Evolutionary conservation across 306 rosid species (phyloP).

Genomic region (Cotoneaster glaucophyllus): DNA sequence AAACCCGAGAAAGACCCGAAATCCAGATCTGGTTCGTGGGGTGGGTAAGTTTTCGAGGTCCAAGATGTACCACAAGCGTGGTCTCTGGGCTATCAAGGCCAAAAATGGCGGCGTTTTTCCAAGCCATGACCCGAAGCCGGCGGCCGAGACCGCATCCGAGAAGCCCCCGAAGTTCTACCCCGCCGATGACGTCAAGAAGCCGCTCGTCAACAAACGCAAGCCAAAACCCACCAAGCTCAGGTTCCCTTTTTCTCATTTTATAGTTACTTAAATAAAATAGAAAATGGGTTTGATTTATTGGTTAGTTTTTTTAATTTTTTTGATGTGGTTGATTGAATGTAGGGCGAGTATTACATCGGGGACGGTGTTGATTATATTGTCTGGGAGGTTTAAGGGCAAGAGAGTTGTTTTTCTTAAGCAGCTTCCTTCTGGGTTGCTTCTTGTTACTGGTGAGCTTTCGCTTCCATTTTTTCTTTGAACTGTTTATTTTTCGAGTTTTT

Average conservation of each 20-base stretch:
- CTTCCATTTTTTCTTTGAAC: not conserved
- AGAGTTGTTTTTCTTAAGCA: constrained; percentile 35
- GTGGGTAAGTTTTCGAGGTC: constrained; percentile 34
- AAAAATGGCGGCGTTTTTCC: constrained; percentile 35
- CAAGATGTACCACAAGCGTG: constrained; percentile 34
- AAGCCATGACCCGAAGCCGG: constrained; percentile 25
- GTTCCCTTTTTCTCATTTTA: not conserved
- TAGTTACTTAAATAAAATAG: rapidly evolving
- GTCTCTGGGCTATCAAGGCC: constrained; percentile 41
- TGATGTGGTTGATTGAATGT: not conserved
- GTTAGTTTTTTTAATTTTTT: not conserved
- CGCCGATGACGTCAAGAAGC: constrained; percentile 33
- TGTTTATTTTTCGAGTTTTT: not conserved
- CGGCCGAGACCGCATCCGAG: constrained; percentile 5
- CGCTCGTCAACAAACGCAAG: constrained; percentile 28
- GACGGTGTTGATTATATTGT: constrained; percentile 30
- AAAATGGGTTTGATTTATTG: not conserved
- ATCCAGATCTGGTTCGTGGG: constrained; percentile 33
- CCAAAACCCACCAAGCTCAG: constrained; percentile 33
- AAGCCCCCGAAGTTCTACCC: constrained; percentile 35
- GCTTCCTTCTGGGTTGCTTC: constrained; percentile 31
- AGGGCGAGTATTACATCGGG: constrained; percentile 28
- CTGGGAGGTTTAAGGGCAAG: constrained; percentile 40
- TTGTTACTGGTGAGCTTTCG: constrained; percentile 23
- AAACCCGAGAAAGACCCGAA: constrained; percentile 16